These are phyloP conservation scores for Hippophae rhamnoides DNA, from an alignment of 306 rosid genomes.

Conservation along the genomic window DNA sequence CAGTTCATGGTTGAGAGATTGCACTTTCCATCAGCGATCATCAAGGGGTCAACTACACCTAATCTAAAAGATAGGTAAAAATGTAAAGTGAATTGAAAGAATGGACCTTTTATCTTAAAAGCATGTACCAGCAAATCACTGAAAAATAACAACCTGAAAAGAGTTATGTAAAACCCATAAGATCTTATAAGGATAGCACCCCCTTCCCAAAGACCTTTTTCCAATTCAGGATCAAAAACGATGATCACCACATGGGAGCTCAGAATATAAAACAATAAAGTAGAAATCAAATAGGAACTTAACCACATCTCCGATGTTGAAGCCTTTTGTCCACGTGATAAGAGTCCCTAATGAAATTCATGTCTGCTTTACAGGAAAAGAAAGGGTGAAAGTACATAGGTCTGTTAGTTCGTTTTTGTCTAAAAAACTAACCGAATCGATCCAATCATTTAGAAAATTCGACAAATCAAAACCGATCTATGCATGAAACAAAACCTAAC, in stretches of 20 bases:
- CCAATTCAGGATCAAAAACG: too few relatives aligned
- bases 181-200: too few relatives aligned
- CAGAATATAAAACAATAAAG: slow-evolving; percentile 10
- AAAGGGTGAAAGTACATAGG: slow-evolving; percentile 52
- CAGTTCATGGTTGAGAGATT: too few relatives aligned
- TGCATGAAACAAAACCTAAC: too few relatives aligned
- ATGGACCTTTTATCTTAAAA: not conserved
- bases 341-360: slow-evolving; percentile 82
- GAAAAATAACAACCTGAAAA: too few relatives aligned
- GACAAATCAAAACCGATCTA: too few relatives aligned
- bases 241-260: not conserved
- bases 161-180: too few relatives aligned
- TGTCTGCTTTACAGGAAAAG: slow-evolving; percentile 82
- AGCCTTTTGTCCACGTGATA: slow-evolving; percentile 94
- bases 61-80: not conserved
- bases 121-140: too few relatives aligned
- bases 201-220: not conserved
- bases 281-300: slow-evolving; percentile 23
- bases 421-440: too few relatives aligned
- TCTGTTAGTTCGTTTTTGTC: too few relatives aligned
- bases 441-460: too few relatives aligned
- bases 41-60: not conserved
- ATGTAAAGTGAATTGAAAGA: not conserved
- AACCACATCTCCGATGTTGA: slow-evolving; percentile 64
- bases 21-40: not conserved